phyloP scores from a whole-genome alignment of 2,329 filamentous ascomycete species.

The Colletotrichum caudatum region DNA sequence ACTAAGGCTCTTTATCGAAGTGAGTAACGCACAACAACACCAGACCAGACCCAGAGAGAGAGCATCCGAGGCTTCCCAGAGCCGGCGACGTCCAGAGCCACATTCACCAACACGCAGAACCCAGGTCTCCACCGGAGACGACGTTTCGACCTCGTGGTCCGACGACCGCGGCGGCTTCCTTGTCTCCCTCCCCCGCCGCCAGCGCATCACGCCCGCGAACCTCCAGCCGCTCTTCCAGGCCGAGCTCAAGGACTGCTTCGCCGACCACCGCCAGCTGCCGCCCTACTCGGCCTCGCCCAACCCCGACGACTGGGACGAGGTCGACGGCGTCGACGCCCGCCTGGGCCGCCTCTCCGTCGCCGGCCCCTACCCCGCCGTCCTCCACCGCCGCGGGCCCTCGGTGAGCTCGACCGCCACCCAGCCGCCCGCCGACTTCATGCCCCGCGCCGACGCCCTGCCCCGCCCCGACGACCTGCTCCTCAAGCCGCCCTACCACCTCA shows the following conservation, averaged over 20 bases:
- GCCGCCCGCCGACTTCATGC: constrained; percentile 51
- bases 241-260: constrained; percentile 53
- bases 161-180: constrained; percentile 53
- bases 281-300: constrained; percentile 26
- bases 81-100: not conserved
- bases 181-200: constrained; percentile 52
- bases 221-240: constrained; percentile 53
- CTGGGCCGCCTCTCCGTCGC: constrained; percentile 44
- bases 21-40: constrained; percentile 40
- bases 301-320: constrained; percentile 59
- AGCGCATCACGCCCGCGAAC: constrained; percentile 49
- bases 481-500: constrained; percentile 62
- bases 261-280: constrained; percentile 42
- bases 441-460: constrained; percentile 55
- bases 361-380: constrained; percentile 28
- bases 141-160: constrained; percentile 54
- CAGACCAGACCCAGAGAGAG: too few relatives aligned
- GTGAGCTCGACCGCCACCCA: constrained; percentile 1
- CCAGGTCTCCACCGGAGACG: constrained; percentile 45
- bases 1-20: constrained; percentile 54
- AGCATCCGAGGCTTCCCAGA: too few relatives aligned
- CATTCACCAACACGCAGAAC: not conserved
- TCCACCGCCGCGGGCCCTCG: constrained; percentile 10
- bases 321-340: constrained; percentile 51
- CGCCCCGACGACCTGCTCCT: constrained; percentile 62